Percentiles rank a stretch among this genome's conserved stretches.
phyloP scores from a whole-genome alignment of 78 protist species.

The Speleostelium caveatum region DNA sequence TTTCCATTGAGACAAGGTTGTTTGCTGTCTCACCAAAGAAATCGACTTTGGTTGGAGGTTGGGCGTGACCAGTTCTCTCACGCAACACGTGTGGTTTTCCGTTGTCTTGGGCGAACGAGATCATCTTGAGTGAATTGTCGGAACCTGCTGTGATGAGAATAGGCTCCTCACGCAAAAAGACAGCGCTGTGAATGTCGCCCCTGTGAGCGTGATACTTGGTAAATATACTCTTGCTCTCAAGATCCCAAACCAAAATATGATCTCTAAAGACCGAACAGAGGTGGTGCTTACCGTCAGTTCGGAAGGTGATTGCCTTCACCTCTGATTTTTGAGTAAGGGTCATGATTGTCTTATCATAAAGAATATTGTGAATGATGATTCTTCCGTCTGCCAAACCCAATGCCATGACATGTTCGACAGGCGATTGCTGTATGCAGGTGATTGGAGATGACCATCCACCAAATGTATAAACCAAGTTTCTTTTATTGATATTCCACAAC shows the following conservation, averaged over 20 bases:
- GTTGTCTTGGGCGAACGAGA: conserved; percentile 64
- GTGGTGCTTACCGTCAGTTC: conserved; percentile 76
- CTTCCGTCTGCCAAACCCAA: conserved; percentile 84
- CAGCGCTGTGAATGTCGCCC: not conserved
- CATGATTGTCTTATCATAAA: conserved; percentile 49
- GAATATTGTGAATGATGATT: conserved; percentile 66
- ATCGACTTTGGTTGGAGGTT: conserved; percentile 51
- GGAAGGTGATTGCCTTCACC: conserved; percentile 81
- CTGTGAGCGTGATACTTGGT: conserved; percentile 10
- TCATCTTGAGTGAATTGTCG: conserved; percentile 74
- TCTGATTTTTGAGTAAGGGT: conserved; percentile 56
- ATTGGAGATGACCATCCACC: conserved; percentile 10
- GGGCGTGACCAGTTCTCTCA: conserved; percentile 79
- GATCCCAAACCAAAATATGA: conserved; percentile 74
- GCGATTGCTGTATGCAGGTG: conserved; percentile 73
- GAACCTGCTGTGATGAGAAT: conserved; percentile 35
- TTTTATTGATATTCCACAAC: conserved; percentile 79
- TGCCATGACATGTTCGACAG: conserved; percentile 86
- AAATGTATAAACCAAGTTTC: conserved; percentile 59
- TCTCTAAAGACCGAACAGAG: conserved; percentile 29
- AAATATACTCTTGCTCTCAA: conserved; percentile 44
- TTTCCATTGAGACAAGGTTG: not conserved
- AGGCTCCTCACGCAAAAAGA: conserved; percentile 68
- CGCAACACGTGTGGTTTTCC: conserved; percentile 56
- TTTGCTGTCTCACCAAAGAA: conserved; percentile 37